Evolutionary conservation across 148 eudicot species (phyloP).

Genomic region (Rhododendron mucronatum): DNA sequence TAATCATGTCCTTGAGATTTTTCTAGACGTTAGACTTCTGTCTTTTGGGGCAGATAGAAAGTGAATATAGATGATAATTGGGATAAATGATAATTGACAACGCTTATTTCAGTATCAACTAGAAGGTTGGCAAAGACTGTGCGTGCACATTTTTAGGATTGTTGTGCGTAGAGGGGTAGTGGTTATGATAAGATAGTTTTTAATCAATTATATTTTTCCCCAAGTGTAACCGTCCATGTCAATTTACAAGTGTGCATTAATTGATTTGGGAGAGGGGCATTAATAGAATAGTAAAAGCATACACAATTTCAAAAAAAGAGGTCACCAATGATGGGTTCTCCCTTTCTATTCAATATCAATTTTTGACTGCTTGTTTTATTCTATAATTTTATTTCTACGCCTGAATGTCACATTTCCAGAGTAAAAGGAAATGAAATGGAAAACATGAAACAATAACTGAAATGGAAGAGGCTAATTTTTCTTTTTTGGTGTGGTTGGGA

Average conservation of each 20-base stretch:
- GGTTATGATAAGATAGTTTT: neutral
- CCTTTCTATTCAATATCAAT: neutral
- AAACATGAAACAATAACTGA: neutral
- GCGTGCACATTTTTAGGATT: neutral
- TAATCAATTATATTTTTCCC: neutral
- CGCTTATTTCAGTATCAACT: neutral
- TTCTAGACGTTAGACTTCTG: neutral
- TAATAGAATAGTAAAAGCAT: neutral
- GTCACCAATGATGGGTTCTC: neutral
- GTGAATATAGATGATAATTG: neutral
- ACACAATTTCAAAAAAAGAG: neutral
- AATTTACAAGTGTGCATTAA: neutral
- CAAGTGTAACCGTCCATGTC: neutral
- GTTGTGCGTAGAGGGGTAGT: neutral
- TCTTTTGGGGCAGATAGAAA: neutral
- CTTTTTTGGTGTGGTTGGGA: neutral
- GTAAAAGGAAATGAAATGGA: neutral
- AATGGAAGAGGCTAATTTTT: neutral
- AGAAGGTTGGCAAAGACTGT: neutral
- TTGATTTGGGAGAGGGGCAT: no score
- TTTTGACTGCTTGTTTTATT: neutral
- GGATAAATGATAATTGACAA: neutral
- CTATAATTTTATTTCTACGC: slow-evolving; percentile 4
- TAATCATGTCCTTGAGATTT: neutral
- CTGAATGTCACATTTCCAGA: neutral